A percentile compares a stretch with the other conserved stretches of the same genome.
phyloP scores from a whole-genome alignment of 768 basidiomycete genomes.

The Lactarius quietus region DNA sequence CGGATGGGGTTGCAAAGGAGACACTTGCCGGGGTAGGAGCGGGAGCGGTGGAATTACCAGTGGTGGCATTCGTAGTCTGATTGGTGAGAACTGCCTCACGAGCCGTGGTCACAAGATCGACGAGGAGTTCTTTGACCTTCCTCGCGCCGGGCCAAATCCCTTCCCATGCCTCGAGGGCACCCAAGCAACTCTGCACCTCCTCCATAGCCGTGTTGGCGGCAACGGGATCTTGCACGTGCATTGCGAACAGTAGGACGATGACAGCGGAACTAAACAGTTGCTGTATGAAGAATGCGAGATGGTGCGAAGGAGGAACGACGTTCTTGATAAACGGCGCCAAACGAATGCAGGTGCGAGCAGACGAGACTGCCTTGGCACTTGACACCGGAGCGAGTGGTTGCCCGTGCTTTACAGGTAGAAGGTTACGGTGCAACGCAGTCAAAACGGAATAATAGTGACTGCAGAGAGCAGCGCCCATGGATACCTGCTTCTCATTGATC shows the following conservation, averaged over 20 bases:
- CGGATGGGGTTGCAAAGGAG: slow-evolving; percentile 3
- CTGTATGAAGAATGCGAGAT: slow-evolving; percentile 86
- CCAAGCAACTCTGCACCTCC: slow-evolving; percentile 70
- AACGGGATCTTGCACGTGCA: slow-evolving; percentile 70
- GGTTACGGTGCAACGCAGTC: slow-evolving; percentile 85
- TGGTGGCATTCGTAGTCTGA: slow-evolving; percentile 26
- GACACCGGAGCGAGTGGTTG: slow-evolving; percentile 67
- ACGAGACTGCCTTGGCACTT: slow-evolving; percentile 74
- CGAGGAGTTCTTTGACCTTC: slow-evolving; percentile 79
- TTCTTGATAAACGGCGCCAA: slow-evolving; percentile 83
- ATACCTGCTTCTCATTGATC: slow-evolving; percentile 73
- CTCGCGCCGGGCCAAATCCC: slow-evolving; percentile 84
- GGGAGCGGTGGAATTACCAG: slow-evolving; percentile 23
- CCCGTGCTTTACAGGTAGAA: slow-evolving; percentile 75
- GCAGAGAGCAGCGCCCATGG: slow-evolving; percentile 82
- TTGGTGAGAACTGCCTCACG: slow-evolving; percentile 58
- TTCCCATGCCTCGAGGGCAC: slow-evolving; percentile 75
- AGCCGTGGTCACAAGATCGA: slow-evolving; percentile 65
- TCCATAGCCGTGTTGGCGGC: slow-evolving; percentile 74
- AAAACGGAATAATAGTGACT: slow-evolving; percentile 87
- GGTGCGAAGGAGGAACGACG: slow-evolving; percentile 80
- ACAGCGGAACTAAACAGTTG: slow-evolving; percentile 87
- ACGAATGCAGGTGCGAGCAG: slow-evolving; percentile 80
- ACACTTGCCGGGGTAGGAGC: slow-evolving; percentile 1
- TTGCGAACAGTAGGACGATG: slow-evolving; percentile 79